Base-by-base conservation (phyloP, 2,329 filamentous ascomycete species). In the Emergomyces orientalis region DNA sequence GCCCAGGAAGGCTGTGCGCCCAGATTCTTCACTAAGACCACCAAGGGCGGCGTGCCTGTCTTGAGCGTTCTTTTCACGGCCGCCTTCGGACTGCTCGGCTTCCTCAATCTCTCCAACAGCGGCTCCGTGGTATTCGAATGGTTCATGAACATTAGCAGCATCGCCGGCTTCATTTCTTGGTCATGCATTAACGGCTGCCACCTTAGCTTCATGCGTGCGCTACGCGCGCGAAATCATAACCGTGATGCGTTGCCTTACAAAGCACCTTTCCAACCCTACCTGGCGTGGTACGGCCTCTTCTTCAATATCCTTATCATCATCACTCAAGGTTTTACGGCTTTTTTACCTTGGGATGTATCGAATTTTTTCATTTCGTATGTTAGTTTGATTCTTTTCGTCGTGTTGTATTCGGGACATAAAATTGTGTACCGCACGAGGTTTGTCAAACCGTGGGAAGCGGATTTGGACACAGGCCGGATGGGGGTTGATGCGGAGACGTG, bases 271-370 rank as follows among this genome's bases (percentile, higher is more conserved):
- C 85, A 88, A 74, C 87, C 87, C 0, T 89, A 78, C 69, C 79
- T 87, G 52, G 81, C 86, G 0, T 86, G 79, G 74, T 88, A 87
- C 68, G 87, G 87, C 1, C 77, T 88, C 3, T 83, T 86, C 71
- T 87, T 88, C 75, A 87, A 82, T 73, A 65, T 82, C 2, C 72
- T 89, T 59, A 86, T 90, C 65, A 80, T 86, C 60, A 64, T 89
- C 27, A 89, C 87, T 0, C 86, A 86, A 70, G 88, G 87, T 3
- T 90, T 89, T 74, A 85, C 84, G 11, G 81, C 82, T 6, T 89
- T 88, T 70, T 85, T 89, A 49, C 77, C 75, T 8, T 89, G 87
- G 83, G 78, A 76, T 68, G 81, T 81, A 6, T 78, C 78, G 61
- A 76, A 80, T 54, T 90, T 89, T 68, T 88, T 89, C 65, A 80